These are phyloP conservation scores for Friedmanniomyces endolithicus DNA, from an alignment of 495 filamentous ascomycete genomes.

Conservation along the genomic window DNA sequence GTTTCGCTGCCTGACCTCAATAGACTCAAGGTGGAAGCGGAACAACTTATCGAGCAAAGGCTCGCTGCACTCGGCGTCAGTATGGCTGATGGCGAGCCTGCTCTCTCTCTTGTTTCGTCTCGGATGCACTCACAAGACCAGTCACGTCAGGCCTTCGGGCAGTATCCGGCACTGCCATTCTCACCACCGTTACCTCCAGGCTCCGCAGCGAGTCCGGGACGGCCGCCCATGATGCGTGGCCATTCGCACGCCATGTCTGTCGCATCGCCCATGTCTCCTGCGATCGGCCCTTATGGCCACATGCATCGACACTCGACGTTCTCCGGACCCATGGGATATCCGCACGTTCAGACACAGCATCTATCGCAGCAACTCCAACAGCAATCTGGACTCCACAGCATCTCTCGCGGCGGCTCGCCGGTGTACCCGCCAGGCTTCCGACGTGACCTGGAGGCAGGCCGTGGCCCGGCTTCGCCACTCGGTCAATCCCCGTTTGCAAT, in stretches of 20 bases:
- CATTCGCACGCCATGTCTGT: slow-evolving; percentile 32
- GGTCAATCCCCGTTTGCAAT: slow-evolving; percentile 8
- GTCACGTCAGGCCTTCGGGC: slow-evolving; percentile 50
- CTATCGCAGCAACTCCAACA: slow-evolving; percentile 5
- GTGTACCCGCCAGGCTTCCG: slow-evolving; percentile 5
- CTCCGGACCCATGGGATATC: slow-evolving; percentile 24
- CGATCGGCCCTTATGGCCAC: slow-evolving; percentile 23
- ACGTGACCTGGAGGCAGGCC: neutral
- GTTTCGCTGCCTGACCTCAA: slow-evolving; percentile 65
- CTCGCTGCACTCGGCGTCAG: slow-evolving; percentile 79
- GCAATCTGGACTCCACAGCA: slow-evolving; percentile 3
- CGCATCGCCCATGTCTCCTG: slow-evolving; percentile 28
- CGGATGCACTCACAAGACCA: slow-evolving; percentile 17
- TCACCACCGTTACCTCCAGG: slow-evolving; percentile 60
- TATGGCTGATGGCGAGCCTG: slow-evolving; percentile 57
- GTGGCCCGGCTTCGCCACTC: slow-evolving; percentile 16
- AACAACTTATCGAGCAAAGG: slow-evolving; percentile 74
- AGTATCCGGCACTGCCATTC: slow-evolving; percentile 51
- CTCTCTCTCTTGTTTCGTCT: slow-evolving; percentile 29
- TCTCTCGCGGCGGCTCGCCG: slow-evolving; percentile 12
- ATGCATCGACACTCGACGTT: slow-evolving; percentile 33
- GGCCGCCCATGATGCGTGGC: slow-evolving; percentile 16
- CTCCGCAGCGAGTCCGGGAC: slow-evolving; percentile 42
- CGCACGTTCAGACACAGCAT: slow-evolving; percentile 3
- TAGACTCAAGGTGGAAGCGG: slow-evolving; percentile 77